Evolutionary conservation across 2,329 filamentous ascomycete genomes (phyloP), one percentile per base, ranked within the genome.

Genomic region (Keithomyces neogunnii): DNA sequence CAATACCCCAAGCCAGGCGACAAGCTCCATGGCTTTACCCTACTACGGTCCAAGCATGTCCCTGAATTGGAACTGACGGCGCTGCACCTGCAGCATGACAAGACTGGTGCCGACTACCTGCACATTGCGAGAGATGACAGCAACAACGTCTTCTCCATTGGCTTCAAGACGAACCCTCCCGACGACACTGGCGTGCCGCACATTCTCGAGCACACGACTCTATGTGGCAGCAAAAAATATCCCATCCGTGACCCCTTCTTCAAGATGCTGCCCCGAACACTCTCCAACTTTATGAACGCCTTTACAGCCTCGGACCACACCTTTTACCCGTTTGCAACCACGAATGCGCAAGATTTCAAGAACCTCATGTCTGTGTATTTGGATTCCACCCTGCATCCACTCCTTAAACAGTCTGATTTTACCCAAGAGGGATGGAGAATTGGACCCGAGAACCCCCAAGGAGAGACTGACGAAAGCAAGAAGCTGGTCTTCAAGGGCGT

Each of bases 221-320:
- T 99, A 43, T 99, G 93, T 64, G 93, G 93, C 28, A 97, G 92
- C 65, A 77, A 95, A 67, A 96, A 95, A 85, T 96, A 72, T 66
- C 93, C 93, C n/a, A 92, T 99, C 53, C 89, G 93, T 55, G 93
- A 99, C 64, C 93, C 93, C 0, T 99, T 99, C 76, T 99, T 99
- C 77, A 99, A 97, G 79, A 99, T 99, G 93, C 80, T 99, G 30
- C 93, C 93, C 28, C 84, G 93, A 60, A 96, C 93, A 4, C 78
- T 99, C n/a, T 96, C 93, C 57, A 99, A 97, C 70, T 99, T 96
- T 66, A 99, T 99, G 93, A 99, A 99, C 68, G 93, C 93, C 55
- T 96, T 97, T 66, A 99, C 93, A 42, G 90, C 91, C 30, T 87
- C 90, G 28, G 92, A 97, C 63, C 91, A 99, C 67, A 99, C 93